Evolutionary conservation across 805 yeast species (phyloP).

Genomic region (Candida germanica): DNA sequence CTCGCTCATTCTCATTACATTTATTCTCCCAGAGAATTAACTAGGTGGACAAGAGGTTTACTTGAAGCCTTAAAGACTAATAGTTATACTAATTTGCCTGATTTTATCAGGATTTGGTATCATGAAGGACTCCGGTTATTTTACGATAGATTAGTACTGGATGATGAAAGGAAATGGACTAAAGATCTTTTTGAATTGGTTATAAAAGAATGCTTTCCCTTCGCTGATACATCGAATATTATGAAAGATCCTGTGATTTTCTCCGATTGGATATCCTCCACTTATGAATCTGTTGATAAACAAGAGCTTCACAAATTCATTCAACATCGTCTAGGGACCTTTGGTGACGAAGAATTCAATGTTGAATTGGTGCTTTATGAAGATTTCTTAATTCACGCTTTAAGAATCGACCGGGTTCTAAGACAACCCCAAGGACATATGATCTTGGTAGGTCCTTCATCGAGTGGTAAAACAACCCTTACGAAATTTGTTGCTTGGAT

Average conservation of each 20-base stretch:
- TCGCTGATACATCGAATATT: constrained; percentile 31
- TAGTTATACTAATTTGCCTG: constrained; percentile 35
- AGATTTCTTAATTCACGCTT: constrained; percentile 67
- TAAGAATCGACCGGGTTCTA: constrained; percentile 78
- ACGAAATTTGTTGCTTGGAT: constrained; percentile 88
- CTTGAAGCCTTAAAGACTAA: constrained; percentile 44
- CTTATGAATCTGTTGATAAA: constrained; percentile 54
- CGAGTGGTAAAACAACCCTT: constrained; percentile 78
- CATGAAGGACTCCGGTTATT: constrained; percentile 81
- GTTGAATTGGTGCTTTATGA: constrained; percentile 60
- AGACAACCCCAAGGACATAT: constrained; percentile 87
- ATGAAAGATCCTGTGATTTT: constrained; percentile 56
- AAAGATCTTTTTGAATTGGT: constrained; percentile 27
- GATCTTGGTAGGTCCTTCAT: constrained; percentile 77
- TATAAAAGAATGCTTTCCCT: constrained; percentile 45
- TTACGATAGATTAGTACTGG: constrained; percentile 60
- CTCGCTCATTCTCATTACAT: constrained; percentile 56
- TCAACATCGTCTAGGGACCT: constrained; percentile 59
- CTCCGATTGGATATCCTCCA: constrained; percentile 71
- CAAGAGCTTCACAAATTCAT: constrained; percentile 52
- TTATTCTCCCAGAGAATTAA: constrained; percentile 86
- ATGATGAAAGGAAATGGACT: constrained; percentile 50
- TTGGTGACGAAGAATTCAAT: constrained; percentile 75
- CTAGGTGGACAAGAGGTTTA: constrained; percentile 83
- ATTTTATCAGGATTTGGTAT: constrained; percentile 64